Evolutionary conservation across 2,329 filamentous ascomycete species (phyloP), one percentile per base, ranked within the genome.

Genomic region (Lecanicillium sp.): DNA sequence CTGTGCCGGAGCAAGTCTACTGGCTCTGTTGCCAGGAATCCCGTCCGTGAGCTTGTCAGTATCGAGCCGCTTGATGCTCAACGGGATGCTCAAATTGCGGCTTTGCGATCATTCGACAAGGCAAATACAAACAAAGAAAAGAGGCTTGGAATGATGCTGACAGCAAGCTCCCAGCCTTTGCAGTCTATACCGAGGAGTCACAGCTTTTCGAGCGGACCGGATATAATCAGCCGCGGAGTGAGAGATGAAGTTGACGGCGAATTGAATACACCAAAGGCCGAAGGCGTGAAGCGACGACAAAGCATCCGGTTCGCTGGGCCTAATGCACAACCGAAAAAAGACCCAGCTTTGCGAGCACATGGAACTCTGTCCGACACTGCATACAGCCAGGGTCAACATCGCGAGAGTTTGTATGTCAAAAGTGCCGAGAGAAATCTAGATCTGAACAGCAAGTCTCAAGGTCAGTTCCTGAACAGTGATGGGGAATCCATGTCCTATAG

Each of bases 21-120:
- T n/a, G 65, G 60, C 42, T 72, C 71, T 25, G 57, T 65, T 11
- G 33, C 31, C 8, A 45, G 46, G 20, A 64, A 64, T 35, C 63
- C 65, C 20, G 60, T 67, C 15, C 57, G 62, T 42, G 43, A 46
- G 1, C 56, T 73, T 15, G 63, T 72, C 35, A 61, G 68, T 36
- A 71, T 78, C 32, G 60, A 68, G 46, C 68, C 70, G 2, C 57
- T 55, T 9, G 54, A 60, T 4, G 71, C 73, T 3, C 67, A 73
- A 35, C 64, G 73, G 38, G 75, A 83, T 54, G 80, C 80, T 7
- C 70, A 76, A 29, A 67, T 72, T 29, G 80, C 80, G 16, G 80
- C 80, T 7, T 61, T 65, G 25, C 62, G 78, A 49, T 81, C 80
- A 2, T 84, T 51, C 55, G 62, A 6, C 65, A 71, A 43, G 71